Base-by-base conservation (phyloP, 2,329 filamentous ascomycete genomes). In the Biscogniauxia sp. region DNA sequence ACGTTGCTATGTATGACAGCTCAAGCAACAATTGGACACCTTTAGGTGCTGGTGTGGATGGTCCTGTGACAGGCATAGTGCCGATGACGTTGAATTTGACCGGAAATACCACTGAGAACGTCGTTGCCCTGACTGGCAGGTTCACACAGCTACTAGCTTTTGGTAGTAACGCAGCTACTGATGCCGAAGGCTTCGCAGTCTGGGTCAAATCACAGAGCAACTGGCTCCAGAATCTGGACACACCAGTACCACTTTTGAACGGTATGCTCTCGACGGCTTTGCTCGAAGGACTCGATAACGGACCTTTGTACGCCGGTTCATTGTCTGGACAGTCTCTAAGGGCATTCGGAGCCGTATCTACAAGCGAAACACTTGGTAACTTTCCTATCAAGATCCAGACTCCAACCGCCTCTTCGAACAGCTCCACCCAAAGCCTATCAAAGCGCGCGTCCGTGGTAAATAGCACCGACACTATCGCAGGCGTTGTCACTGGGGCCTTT, bases 201-300 rank as follows among this genome's bases (percentile, higher is more conserved):
- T 99, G 95, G 95, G 89, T 98, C 7, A 91, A 91, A 2, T 96
- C 93, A 3, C 82, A 84, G 63, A 83, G 82, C 60, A 95, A 95
- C 72, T 99, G 95, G 95, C 81, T 99, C 17, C 87, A 92, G 71
- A 95, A 96, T 67, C 78, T 97, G 19, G 75, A 87, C 41, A 79
- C 85, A 6, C 77, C 84, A 7, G 82, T 87, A 32, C 87, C 91
- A 58, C 81, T 84, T 6, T 84, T 96, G 68, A 82, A 83, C 60
- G 96, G 95, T 45, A 79, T 87, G 59, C 81, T 99, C 53, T 90
- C 88, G 19, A 84, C 91, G 1, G 81, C 82, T 6, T 81, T 88
- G 49, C 82, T 91, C n/a, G 81, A 88, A 57, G 79, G 92, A 20
- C 82, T 88, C 1, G 82, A 82, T 54, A 82, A 81, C 54, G 83